Evolutionary conservation across 2,329 filamentous ascomycete species (phyloP).

Genomic region (Polychaeton citri): DNA sequence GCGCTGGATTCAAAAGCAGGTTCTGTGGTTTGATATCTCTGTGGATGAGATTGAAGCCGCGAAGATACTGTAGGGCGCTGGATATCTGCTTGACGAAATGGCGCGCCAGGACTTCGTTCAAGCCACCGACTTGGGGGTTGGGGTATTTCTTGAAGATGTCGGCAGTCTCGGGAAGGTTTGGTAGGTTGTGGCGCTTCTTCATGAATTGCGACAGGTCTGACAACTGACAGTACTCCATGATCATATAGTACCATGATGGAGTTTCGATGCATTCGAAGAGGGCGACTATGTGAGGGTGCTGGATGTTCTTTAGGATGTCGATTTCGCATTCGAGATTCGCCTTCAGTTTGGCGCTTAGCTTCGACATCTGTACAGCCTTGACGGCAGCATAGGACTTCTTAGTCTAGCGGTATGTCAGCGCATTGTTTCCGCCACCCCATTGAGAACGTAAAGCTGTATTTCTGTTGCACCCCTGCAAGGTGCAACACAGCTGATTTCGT

Average conservation of each 20-base stretch:
- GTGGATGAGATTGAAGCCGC: constrained; percentile 77
- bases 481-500: not conserved
- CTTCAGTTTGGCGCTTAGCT: constrained; percentile 89
- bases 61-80: constrained; percentile 80
- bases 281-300: constrained; percentile 93
- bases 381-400: constrained; percentile 77
- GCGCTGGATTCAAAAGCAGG: constrained; percentile 73
- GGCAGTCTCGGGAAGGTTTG: constrained; percentile 64
- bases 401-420: constrained; percentile 39
- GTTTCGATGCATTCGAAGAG: constrained; percentile 91
- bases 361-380: constrained; percentile 85
- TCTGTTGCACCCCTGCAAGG: too few relatives aligned
- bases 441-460: too few relatives aligned
- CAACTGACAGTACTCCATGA: constrained; percentile 97
- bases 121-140: constrained; percentile 64
- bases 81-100: constrained; percentile 93
- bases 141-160: constrained; percentile 94
- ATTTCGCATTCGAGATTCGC: constrained; percentile 95
- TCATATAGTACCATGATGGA: constrained; percentile 76
- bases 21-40: constrained; percentile 98
- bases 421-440: not conserved
- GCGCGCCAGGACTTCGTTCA: constrained; percentile 90
- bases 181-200: constrained; percentile 76
- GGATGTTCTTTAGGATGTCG: constrained; percentile 80
- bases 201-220: constrained; percentile 93